Evolutionary conservation across 2,329 filamentous ascomycete species (phyloP), one percentile per base, ranked within the genome.

Genomic region (Cordyceps pruinosa): DNA sequence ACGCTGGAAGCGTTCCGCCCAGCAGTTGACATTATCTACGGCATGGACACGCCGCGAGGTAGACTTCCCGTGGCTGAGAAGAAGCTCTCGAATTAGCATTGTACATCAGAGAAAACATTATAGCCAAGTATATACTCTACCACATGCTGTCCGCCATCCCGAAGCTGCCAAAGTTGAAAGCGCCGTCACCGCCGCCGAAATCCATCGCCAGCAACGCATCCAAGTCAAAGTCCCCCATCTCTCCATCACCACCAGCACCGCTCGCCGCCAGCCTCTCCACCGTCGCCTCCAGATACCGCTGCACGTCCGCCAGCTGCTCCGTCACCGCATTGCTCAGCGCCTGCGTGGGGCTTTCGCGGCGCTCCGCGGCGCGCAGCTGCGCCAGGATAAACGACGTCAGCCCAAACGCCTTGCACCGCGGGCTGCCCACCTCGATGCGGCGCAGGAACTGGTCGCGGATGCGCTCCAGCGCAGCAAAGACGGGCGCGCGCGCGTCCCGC

Each of bases 1-100:
- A 66, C 65, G 3, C 54, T 63, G 12, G 65, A 66, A 21, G 65
- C 65, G 0, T 66, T 66, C 45, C 46, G 57, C 9, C 53, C 63
- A 1, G 64, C 60, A 1, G 58, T 61, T 3, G 59, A 64, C 32
- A 47, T 66, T 7, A 32, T 66, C 1, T 66, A 64, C 39, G 64
- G 62, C 1, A 32, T 55, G 19, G 59, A 55, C 4, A 34, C 47
- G 37, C 42, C 63, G n/a, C 48, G 47, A 3, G 63, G 64, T 4
- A 60, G 52, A 25, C 47, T 65, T 15, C 64, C 63, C 3, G 60
- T 65, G 7, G 56, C 46, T 6, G 35, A 44, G 34, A 53, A 37
- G 17, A 49, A 34, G 35, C 17, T 3, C 3, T 50, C 46, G 23
- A 57, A n/a, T 26, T 32, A 17, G 13, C 23, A 37, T 9, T 41